Percentiles rank a stretch among this genome's conserved stretches.
phyloP scores from a whole-genome alignment of 2,329 filamentous ascomycete species.

The Calonectria ilicicola region DNA sequence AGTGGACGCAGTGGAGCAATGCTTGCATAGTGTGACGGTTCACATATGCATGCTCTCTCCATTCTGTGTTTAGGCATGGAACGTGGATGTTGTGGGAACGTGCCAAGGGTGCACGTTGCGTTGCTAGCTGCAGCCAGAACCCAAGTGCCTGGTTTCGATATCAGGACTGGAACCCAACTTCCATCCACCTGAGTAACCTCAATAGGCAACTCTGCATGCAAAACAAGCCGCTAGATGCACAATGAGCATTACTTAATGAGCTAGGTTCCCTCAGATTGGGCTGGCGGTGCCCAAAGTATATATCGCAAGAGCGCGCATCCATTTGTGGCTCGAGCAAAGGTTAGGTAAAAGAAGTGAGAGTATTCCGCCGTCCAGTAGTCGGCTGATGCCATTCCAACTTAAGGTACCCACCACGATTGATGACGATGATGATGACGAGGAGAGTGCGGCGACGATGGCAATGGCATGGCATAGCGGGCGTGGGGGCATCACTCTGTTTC shows the following conservation, averaged over 20 bases:
- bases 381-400: neutral
- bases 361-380: neutral
- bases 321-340: neutral
- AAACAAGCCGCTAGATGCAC: neutral
- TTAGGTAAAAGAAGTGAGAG: neutral
- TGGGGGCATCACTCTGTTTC: slow-evolving; percentile 39
- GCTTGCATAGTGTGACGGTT: neutral
- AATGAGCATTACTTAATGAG: neutral
- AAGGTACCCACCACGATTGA: neutral
- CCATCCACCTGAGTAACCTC: neutral
- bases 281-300: neutral
- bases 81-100: neutral
- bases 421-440: slow-evolving; percentile 7
- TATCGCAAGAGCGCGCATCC: neutral
- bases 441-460: slow-evolving; percentile 15
- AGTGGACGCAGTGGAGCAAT: neutral
- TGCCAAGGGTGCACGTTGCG: neutral
- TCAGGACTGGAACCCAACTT: neutral
- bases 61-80: neutral
- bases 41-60: neutral
- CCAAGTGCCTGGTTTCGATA: neutral
- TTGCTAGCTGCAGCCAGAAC: neutral
- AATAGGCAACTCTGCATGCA: neutral
- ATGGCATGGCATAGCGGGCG: slow-evolving; percentile 25
- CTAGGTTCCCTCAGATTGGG: neutral